Evolutionary conservation across 148 eudicot genomes (phyloP).

Genomic region (Silene conica): DNA sequence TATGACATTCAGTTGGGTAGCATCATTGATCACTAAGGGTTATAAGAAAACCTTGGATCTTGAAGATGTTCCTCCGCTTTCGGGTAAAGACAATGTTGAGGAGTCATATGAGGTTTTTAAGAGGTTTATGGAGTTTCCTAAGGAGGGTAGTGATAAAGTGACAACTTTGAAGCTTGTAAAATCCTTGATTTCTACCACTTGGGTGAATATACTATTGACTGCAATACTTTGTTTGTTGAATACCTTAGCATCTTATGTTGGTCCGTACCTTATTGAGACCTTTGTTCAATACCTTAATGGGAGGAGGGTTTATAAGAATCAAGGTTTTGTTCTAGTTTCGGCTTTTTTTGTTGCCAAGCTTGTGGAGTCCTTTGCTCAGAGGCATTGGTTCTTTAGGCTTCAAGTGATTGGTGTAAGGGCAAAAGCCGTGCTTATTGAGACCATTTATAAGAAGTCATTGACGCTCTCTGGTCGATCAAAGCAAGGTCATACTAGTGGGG

Average conservation of each 20-base stretch:
- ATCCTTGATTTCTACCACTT: slow-evolving; percentile 36
- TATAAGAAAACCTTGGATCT: slow-evolving; percentile 55
- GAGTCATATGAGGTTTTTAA: slow-evolving; percentile 37
- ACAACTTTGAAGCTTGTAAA: slow-evolving; percentile 47
- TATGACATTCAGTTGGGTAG: slow-evolving; percentile 55
- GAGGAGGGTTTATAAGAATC: slow-evolving; percentile 24
- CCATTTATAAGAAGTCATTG: slow-evolving; percentile 53
- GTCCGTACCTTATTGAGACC: slow-evolving; percentile 50
- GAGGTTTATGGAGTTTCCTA: slow-evolving; percentile 27
- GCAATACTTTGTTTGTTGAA: slow-evolving; percentile 36
- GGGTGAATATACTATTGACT: slow-evolving; percentile 46
- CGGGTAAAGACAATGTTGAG: slow-evolving; percentile 38
- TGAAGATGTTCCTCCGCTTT: slow-evolving; percentile 70
- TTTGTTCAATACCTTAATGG: slow-evolving; percentile 60
- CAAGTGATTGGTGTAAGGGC: slow-evolving; percentile 45
- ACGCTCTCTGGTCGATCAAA: slow-evolving; percentile 53
- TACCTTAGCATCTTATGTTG: slow-evolving; percentile 51
- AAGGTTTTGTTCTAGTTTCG: slow-evolving; percentile 41
- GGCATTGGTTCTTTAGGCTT: slow-evolving; percentile 51
- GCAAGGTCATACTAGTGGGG: slow-evolving; percentile 58
- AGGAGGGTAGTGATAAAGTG: slow-evolving; percentile 28
- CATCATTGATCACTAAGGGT: slow-evolving; percentile 45
- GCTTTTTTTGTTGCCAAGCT: slow-evolving; percentile 46
- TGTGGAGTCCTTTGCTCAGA: slow-evolving; percentile 44
- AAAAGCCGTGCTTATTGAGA: slow-evolving; percentile 48